A percentile compares a stretch with the other conserved stretches of the same genome.
Evolutionary conservation across 2,329 filamentous ascomycete genomes (phyloP).

Genomic region (Aurifilum marmelostoma): DNA sequence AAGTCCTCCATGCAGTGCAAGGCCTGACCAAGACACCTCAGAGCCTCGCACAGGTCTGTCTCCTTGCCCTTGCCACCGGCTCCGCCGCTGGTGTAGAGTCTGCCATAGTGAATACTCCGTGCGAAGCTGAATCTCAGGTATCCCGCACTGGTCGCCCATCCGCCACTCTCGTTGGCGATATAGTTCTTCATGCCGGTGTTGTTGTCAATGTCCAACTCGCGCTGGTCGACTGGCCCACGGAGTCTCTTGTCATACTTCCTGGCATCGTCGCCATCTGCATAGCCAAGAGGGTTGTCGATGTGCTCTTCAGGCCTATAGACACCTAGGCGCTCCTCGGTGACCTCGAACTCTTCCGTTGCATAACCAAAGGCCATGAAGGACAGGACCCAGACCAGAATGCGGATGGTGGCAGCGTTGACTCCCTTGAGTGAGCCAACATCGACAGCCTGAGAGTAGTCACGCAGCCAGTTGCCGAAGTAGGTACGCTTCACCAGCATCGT

Average conservation of each 20-base stretch:
- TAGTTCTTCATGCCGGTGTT: conserved; percentile 99
- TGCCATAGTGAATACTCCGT: conserved; percentile 76
- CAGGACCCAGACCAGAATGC: conserved; percentile 78
- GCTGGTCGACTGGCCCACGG: conserved; percentile 73
- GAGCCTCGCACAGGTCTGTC: conserved; percentile 77
- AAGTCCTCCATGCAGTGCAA: conserved; percentile 80
- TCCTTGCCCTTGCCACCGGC: conserved; percentile 66
- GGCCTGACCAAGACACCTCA: conserved; percentile 75
- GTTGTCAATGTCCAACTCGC: conserved; percentile 74
- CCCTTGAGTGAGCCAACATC: conserved; percentile 80
- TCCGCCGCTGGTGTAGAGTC: conserved; percentile 71
- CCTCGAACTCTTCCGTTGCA: conserved; percentile 84
- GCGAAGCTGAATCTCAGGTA: conserved; percentile 79
- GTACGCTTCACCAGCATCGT: conserved; percentile 76
- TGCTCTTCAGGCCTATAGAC: conserved; percentile 79
- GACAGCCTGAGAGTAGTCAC: conserved; percentile 83
- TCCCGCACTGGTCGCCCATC: conserved; percentile 87
- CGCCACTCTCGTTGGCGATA: conserved; percentile 85
- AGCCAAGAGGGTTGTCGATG: conserved; percentile 80
- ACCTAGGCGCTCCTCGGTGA: conserved; percentile 77
- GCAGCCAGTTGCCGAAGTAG: conserved; percentile 86
- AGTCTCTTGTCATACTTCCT: conserved; percentile 80
- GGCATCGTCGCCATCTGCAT: conserved; percentile 85
- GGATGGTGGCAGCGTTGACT: conserved; percentile 76
- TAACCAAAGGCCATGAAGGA: conserved; percentile 83